Evolutionary conservation across 345 rosid genomes (phyloP).

Genomic region (Hibiscus trionum): DNA sequence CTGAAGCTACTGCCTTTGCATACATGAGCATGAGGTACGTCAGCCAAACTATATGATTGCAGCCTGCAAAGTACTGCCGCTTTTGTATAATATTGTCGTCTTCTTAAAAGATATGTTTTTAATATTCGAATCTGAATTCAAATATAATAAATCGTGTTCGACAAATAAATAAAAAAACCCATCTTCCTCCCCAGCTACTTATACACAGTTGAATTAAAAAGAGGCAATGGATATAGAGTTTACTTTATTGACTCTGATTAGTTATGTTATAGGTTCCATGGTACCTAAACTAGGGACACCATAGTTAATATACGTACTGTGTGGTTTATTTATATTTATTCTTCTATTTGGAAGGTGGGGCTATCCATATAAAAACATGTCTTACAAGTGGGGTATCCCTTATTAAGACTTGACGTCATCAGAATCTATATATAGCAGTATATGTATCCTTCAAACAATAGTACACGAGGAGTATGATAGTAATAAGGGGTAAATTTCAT

Average conservation of each 20-base stretch:
- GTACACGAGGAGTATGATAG: background rate
- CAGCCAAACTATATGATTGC: background rate
- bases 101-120: too few species aligned
- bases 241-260: background rate
- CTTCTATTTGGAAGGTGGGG: background rate
- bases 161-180: background rate
- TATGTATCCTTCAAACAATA: background rate
- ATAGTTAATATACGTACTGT: background rate
- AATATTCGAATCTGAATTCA: background rate
- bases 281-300: background rate
- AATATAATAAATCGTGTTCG: background rate
- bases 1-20: background rate
- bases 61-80: background rate
- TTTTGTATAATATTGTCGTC: background rate
- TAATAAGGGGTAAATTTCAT: background rate
- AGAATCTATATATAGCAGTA: background rate
- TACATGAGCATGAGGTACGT: background rate
- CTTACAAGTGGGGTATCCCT: slow-evolving; percentile 3
- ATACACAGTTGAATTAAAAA: background rate
- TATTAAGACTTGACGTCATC: slow-evolving; percentile 1
- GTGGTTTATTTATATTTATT: background rate
- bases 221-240: background rate
- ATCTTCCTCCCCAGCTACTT: background rate
- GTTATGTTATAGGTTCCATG: background rate
- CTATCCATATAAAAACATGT: background rate